Evolutionary conservation across 768 basidiomycete species (phyloP), one percentile per base, ranked within the genome.

Genomic region (Macrolepiota fuliginosa): DNA sequence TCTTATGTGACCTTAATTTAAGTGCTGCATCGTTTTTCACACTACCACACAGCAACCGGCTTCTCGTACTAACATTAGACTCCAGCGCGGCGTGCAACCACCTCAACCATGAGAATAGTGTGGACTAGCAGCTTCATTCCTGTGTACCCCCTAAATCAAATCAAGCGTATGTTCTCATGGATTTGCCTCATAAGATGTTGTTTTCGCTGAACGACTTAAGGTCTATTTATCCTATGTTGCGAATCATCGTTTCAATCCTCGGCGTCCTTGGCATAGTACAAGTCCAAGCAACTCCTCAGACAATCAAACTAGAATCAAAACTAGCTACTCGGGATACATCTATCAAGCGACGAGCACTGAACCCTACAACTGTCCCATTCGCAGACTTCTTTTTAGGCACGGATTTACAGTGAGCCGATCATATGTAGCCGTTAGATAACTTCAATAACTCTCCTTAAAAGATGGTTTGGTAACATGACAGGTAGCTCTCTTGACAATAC

Each of bases 381-480:
- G 74, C 73, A 12, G 82, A 84, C 71, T 83, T 82, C 68, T 84
- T 83, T 72, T 64, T 76, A 53, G 83, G 83, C 42, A 84, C 83
- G 36, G 83, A 85, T 68, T 75, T 84, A 19, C 83, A 85, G 81
- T 84, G 62, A 68, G 76, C 61, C 55, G 45, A 29, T 35, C 46
- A 47, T n/a, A n/a, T 15, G 7, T 10, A 19, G n/a, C 22, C n/a
- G 22, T 47, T 12, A 24, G n/a, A n/a, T 58, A 32, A 19, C 15
- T 35, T 32, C 22, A 27, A 35, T 19, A 17, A 9, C 25, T 49
- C n/a, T 15, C 24, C 25, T 29, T 13, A 19, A 55, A 61, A 83
- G 81, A 69, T 82, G 82, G 82, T 84, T 77, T 62, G 82, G 82
- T 19, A 79, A 83, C 61, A 77, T 83, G 51, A 74, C 79, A 60